These are phyloP conservation scores for Fonsecaea monophora DNA, from an alignment of 2,329 filamentous ascomycete species.

Conservation along the genomic window DNA sequence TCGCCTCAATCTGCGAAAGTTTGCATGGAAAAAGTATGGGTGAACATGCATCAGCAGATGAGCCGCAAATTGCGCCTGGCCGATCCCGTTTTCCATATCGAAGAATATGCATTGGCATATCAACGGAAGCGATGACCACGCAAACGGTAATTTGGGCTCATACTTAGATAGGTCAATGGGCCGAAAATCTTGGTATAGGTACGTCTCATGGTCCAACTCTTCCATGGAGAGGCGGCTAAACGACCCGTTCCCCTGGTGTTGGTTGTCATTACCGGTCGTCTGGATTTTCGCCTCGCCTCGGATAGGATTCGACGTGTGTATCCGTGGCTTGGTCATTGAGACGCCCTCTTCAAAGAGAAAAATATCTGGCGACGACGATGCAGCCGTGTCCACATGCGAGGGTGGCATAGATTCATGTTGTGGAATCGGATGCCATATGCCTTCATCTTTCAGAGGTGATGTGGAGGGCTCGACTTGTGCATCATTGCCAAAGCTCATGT, in stretches of 20 bases:
- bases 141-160: constrained; percentile 37
- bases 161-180: constrained; percentile 39
- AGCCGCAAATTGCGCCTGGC: constrained; percentile 57
- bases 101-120: constrained; percentile 39
- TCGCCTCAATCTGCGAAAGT: constrained; percentile 27
- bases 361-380: constrained; percentile 34
- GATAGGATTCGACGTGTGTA: constrained; percentile 35
- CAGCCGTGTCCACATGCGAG: constrained; percentile 25
- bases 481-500: constrained; percentile 29
- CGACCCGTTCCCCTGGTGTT: background rate
- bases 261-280: background rate
- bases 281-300: background rate
- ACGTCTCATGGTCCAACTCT: constrained; percentile 32
- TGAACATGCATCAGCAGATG: constrained; percentile 54
- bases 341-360: constrained; percentile 30
- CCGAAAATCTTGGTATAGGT: constrained; percentile 37
- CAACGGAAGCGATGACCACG: constrained; percentile 38
- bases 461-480: background rate
- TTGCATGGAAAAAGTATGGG: constrained; percentile 50
- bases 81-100: constrained; percentile 48
- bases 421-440: constrained; percentile 14
- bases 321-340: constrained; percentile 29
- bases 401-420: constrained; percentile 10
- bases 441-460: constrained; percentile 7
- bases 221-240: constrained; percentile 25